Evolutionary conservation across 306 rosid genomes (phyloP), one percentile per base, ranked within the genome.

Genomic region (Castanea sativa): DNA sequence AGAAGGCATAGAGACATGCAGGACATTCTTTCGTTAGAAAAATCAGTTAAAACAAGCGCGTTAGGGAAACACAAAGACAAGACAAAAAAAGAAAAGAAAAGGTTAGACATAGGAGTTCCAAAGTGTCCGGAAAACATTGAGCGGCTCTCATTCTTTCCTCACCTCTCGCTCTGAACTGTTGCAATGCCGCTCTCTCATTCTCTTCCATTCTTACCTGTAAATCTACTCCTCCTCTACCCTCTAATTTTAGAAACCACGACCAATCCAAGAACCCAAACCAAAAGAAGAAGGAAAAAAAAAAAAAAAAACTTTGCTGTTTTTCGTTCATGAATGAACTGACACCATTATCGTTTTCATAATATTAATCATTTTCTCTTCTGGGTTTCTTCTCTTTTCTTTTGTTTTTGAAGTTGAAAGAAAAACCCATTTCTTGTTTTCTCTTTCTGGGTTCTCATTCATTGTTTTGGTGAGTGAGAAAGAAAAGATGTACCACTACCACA

Each of bases 401-500:
- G 23, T 76, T 78, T 58, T 79, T 27, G 45, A 64, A 23, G 21
- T 80, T 30, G 32, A 76, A 19, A 65, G 53, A 10, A 19, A 60
- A 1, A 13, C 9, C 4, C 20, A 30, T 64, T 23, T 7, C 52
- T 71, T 51, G 14, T 67, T 29, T 45, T 70, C 68, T 60, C 16
- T 15, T 58, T 49, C 49, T 68, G 74, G 57, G 32, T 23, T 4
- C 78, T 75, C 25, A 55, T 75, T 75, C 15, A 41, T 41, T 41
- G 45, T 27, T 58, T 38, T 20, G 52, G 52, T 53, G 56, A 30
- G 74, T 29, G 63, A 30, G 80, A 65, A 84, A 80, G 73, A 84
- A 65, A 84, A 80, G 70, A 84, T 81, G 91, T 76, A 67, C 83
- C 5, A 49, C 83, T 13, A 12, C 53, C 86, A 83, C 89, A 82